Evolutionary conservation across 805 yeast species (phyloP), one percentile per base, ranked within the genome.

Genomic region (Candida insectalens): DNA sequence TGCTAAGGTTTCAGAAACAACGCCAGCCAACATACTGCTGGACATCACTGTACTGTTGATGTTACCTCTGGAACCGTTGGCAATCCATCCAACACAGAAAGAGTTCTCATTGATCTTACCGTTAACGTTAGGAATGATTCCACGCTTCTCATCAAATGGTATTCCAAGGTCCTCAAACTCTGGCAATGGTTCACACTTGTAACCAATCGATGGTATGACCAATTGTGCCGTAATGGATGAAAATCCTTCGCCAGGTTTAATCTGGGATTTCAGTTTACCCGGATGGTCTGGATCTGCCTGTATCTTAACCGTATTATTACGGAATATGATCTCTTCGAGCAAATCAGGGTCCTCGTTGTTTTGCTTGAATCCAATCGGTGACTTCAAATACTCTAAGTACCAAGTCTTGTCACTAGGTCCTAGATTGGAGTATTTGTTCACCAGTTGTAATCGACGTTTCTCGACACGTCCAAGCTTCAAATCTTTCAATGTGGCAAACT

Each of bases 81-180:
- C 74, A 30, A 87, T 77, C 98, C 98, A 92, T 0, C 98, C 98
- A 6, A 87, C 63, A 2, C 83, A 77, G 46, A 87, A 89, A 38
- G 84, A 59, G 1, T 84, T 80, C 2, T 49, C 49, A 29, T 42
- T 21, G 6, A 35, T 38, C 3, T 51, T 44, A 2, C 77, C 80
- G 16, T 63, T 51, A 1, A 45, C 39, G 37, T 70, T 74, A 1
- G 62, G 56, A 9, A 75, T 56, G n/a, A 61, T 53, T 2, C 79
- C 77, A 10, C 47, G 49, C 3, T 38, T 36, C 1, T 25, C 21
- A 40, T 71, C 69, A 48, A 77, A 79, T 14, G 66, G 59, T 8
- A 77, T 57, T 1, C 66, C 68, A 1, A 67, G 32, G 3, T 67
- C 69, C 4, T 64, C 62, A 30, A 81, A 67, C 3, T 80, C 95